A percentile compares a stretch with the other conserved stretches of the same genome.
Evolutionary conservation across 179 eudicot species (phyloP).

Genomic region (Patellifolia procumbens): DNA sequence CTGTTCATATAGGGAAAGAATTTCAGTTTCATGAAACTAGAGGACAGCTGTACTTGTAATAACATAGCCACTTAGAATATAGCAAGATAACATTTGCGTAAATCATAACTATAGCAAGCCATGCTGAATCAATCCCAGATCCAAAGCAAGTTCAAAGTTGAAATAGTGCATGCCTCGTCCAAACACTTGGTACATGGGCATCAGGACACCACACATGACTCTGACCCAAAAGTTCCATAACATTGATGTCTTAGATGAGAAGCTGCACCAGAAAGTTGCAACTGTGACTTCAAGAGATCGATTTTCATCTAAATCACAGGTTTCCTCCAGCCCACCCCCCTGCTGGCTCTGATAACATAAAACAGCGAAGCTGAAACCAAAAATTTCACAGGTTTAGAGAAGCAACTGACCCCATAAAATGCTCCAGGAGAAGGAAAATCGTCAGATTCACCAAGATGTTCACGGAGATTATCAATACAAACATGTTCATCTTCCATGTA

Average conservation of each 20-base stretch:
- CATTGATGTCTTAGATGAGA: too few relatives aligned
- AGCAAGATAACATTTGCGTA: background rate
- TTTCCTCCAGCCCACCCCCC: too few relatives aligned
- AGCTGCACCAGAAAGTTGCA: too few relatives aligned
- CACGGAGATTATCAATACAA: conserved; percentile 69
- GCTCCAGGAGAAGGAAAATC: conserved; percentile 73
- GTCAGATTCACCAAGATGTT: conserved; percentile 44
- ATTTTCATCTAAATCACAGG: background rate
- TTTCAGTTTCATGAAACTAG: background rate
- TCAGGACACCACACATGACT: background rate
- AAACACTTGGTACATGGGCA: too few relatives aligned
- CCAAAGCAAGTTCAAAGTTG: too few relatives aligned
- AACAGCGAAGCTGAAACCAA: background rate
- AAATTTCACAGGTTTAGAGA: background rate
- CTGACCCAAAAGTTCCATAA: too few relatives aligned
- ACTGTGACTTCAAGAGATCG: background rate
- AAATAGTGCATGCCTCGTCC: too few relatives aligned
- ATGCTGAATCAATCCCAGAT: background rate
- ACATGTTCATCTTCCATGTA: conserved; percentile 90
- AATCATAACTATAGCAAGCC: background rate
- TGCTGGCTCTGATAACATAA: background rate
- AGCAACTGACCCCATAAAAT: conserved; percentile 74
- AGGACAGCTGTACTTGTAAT: background rate
- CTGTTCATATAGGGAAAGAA: conserved; percentile 32
- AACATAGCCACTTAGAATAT: background rate